phyloP scores from a whole-genome alignment of 768 basidiomycete genomes.

The Chalciporus sphaerocephalus region DNA sequence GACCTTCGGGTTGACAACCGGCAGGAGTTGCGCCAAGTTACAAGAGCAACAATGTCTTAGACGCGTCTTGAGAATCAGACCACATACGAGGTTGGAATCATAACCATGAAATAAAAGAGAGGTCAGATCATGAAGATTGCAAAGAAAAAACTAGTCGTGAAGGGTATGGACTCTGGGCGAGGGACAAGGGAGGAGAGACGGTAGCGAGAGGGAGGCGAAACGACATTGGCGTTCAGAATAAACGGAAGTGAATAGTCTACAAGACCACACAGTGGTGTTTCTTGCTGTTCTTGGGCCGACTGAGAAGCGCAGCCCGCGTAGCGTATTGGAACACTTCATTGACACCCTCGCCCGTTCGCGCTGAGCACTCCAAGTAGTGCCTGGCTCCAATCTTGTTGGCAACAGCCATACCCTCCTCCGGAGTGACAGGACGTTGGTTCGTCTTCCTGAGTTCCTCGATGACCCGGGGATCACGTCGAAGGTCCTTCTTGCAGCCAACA shows the following conservation, averaged over 20 bases:
- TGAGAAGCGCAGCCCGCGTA: slow-evolving; percentile 84
- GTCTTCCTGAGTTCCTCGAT: slow-evolving; percentile 94
- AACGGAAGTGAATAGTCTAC: slow-evolving; percentile 31
- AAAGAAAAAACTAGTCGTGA: slow-evolving; percentile 34
- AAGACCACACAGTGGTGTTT: slow-evolving; percentile 44
- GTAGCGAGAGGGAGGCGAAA: slow-evolving; percentile 16
- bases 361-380: slow-evolving; percentile 97
- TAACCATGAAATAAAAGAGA: slow-evolving; percentile 19
- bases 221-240: slow-evolving; percentile 21
- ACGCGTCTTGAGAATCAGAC: too few species aligned
- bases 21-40: too few species aligned
- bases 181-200: slow-evolving; percentile 10
- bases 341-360: slow-evolving; percentile 94
- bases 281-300: slow-evolving; percentile 43
- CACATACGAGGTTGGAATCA: too few species aligned
- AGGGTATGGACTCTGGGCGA: slow-evolving; percentile 33
- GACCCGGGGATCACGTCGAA: slow-evolving; percentile 87
- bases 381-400: slow-evolving; percentile 95
- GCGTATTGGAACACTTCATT: slow-evolving; percentile 98
- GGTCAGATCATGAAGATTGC: slow-evolving; percentile 38
- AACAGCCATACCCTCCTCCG: slow-evolving; percentile 94
- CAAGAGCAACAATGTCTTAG: too few species aligned
- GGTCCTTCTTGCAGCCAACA: slow-evolving; percentile 98
- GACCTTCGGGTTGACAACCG: too few species aligned
- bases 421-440: slow-evolving; percentile 89